phyloP scores from a whole-genome alignment of 495 filamentous ascomycete genomes.

The Penicillium tannophilum region DNA sequence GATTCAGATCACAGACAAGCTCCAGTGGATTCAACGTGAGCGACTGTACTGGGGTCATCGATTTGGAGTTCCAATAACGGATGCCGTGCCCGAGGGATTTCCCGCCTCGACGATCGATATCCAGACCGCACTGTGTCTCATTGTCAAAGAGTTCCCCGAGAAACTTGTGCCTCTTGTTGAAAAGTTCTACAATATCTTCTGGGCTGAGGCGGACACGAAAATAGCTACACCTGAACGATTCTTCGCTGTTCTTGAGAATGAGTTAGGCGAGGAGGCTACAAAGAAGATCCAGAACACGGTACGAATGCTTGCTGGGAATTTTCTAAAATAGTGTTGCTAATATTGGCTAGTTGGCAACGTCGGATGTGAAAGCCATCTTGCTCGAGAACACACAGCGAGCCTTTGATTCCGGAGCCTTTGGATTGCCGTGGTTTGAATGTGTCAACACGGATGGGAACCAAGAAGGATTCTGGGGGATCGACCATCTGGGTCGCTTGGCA shows the following conservation, averaged over 20 bases:
- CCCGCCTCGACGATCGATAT: constrained; percentile 20
- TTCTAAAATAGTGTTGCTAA: background rate
- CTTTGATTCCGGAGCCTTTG: constrained; percentile 47
- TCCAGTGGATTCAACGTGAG: constrained; percentile 21
- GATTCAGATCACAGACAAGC: constrained; percentile 19
- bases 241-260: constrained; percentile 5
- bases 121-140: constrained; percentile 13
- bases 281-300: background rate
- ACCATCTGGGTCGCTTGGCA: constrained; percentile 60
- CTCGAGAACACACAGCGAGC: constrained; percentile 15
- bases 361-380: constrained; percentile 4
- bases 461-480: constrained; percentile 65
- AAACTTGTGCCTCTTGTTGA: constrained; percentile 7
- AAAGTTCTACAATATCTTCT: constrained; percentile 15
- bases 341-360: background rate
- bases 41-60: constrained; percentile 24
- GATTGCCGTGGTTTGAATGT: constrained; percentile 67
- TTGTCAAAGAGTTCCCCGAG: constrained; percentile 10
- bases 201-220: constrained; percentile 15
- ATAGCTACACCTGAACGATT: constrained; percentile 9
- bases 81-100: constrained; percentile 23
- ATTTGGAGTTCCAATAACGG: constrained; percentile 22
- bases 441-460: constrained; percentile 52
- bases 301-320: background rate
- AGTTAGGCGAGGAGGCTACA: background rate